These are phyloP conservation scores for Penicillium sp. DNA, from an alignment of 2,329 filamentous ascomycete genomes.

Conservation along the genomic window DNA sequence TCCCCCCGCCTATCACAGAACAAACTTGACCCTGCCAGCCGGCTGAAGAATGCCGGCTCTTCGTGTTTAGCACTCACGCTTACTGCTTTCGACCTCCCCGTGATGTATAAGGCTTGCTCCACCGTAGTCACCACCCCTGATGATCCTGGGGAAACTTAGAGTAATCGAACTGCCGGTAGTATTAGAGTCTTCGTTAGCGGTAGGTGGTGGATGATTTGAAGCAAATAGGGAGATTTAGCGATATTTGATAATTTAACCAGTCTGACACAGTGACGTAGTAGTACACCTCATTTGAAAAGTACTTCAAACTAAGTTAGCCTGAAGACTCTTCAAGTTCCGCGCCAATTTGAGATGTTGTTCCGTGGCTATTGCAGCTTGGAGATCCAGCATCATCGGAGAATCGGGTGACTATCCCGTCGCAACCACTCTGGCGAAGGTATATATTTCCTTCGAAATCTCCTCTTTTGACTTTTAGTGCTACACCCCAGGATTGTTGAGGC, in stretches of 20 bases:
- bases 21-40: slow-evolving; percentile 6
- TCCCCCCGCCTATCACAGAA: background rate
- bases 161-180: background rate
- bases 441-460: background rate
- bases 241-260: background rate
- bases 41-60: slow-evolving; percentile 10
- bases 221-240: background rate
- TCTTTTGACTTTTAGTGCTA: background rate
- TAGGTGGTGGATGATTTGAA: background rate
- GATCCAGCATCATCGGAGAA: background rate
- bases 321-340: slow-evolving; percentile 6
- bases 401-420: background rate
- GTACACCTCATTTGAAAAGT: background rate
- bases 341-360: slow-evolving; percentile 17
- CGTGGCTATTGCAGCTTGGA: slow-evolving; percentile 12
- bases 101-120: slow-evolving; percentile 5
- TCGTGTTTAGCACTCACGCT: slow-evolving; percentile 1
- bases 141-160: background rate
- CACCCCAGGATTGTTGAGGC: background rate
- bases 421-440: background rate
- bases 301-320: slow-evolving; percentile 5
- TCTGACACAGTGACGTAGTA: background rate
- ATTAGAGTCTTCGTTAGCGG: background rate
- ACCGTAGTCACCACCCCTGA: background rate
- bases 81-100: slow-evolving; percentile 10